Base-by-base conservation (phyloP, 805 yeast species). In the Lipomyces mesembrius region DNA sequence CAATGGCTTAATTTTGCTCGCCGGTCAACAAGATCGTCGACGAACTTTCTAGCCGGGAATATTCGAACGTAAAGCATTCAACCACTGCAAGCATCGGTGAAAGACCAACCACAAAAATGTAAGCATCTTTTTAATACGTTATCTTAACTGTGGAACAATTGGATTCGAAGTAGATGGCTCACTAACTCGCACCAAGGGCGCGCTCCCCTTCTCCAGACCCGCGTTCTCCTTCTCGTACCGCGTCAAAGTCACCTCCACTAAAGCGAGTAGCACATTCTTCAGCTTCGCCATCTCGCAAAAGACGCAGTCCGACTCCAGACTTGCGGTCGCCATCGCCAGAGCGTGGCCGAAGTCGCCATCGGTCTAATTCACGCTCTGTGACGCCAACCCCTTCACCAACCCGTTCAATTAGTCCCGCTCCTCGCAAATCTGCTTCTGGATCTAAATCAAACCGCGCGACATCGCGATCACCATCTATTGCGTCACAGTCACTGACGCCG, bases 271-370 rank as follows among this genome's bases (percentile, higher is more conserved):
- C 20, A 17, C 57, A 20, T 54, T 54, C 57, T 29, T 54, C 34
- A 29, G 37, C 37, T 5, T 29, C 20, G 22, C 20, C 57, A 17
- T 17, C 37, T n/a, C n/a, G 57, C 20, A 29, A 29, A 54, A 54
- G 57, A n/a, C 25, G 37, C 11, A 20, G 57, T 34, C 20, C 57
- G 9, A n/a, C 37, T 17, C 37, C 57, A 6, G 37, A 29, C 22
- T 54, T n/a, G 20, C 37, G 49, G 49, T n/a, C 49, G 49, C 49
- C 22, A 14, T 29, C 43, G 17, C 62, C 62, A 14, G 46, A 27
- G 2, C 60, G 53, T 57, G 60, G 60, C 32, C 60, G 60, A 14
- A 22, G 52, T 52, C 55, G 55, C 34, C 17, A 25, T 22, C 55
- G 55, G 34, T 25, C 55, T 52, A 11, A 52, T 12, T 52, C 61